Conservation (phyloP, 768 basidiomycete genomes). For the Suillus variegatus region DNA sequence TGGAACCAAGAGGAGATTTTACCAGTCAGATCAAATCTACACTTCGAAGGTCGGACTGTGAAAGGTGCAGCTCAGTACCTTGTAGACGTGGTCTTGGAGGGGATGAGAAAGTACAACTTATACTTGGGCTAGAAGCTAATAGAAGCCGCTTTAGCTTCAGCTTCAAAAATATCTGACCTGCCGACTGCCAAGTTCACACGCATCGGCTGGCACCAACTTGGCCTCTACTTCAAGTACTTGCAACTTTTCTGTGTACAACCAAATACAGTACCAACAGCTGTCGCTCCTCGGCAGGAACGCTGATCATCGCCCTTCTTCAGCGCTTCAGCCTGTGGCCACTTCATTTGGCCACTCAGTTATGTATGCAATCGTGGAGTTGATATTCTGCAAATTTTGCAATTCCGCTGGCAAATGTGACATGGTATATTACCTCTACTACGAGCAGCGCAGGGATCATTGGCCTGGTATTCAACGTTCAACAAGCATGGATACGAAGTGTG, state of each 20-base stretch:
- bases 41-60: not conserved
- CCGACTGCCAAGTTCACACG: not conserved
- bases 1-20: not conserved
- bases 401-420: slow-evolving; percentile 24
- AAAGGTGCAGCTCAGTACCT: not conserved
- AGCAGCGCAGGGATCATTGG: slow-evolving; percentile 74
- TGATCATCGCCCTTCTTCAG: not conserved
- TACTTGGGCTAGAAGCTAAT: not conserved
- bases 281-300: not conserved
- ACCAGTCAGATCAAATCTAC: not conserved
- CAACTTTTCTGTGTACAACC: not conserved
- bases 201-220: not conserved
- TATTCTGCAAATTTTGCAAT: slow-evolving; percentile 40
- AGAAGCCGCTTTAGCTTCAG: not conserved
- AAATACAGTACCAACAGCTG: not conserved
- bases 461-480: slow-evolving; percentile 70
- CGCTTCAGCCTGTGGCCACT: not conserved
- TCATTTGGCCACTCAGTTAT: not conserved
- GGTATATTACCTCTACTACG: slow-evolving; percentile 53
- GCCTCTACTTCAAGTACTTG: not conserved
- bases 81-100: not conserved
- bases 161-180: not conserved
- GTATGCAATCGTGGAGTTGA: slow-evolving; percentile 33
- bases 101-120: not conserved
- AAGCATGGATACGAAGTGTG: slow-evolving; percentile 67